Percentiles rank a stretch among this genome's conserved stretches.
Conservation (phyloP, 108 stramenopile species). For the Cyclotella cryptica region DNA sequence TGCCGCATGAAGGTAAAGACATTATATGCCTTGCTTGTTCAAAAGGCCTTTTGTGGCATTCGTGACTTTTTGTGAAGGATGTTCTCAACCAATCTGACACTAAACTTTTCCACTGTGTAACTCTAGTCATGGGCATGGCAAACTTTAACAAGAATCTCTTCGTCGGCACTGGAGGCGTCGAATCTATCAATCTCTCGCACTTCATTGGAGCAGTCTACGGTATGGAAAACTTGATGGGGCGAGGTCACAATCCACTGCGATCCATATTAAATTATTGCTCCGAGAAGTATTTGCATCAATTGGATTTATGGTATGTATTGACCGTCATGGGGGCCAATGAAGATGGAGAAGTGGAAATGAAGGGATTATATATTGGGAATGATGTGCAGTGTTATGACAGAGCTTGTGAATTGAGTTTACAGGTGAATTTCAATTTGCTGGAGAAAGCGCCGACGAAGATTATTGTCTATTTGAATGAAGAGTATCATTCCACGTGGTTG, state of each 20-base stretch:
- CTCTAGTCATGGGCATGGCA: slow-evolving; percentile 93
- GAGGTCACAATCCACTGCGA: slow-evolving; percentile 89
- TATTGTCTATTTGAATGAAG: slow-evolving; percentile 90
- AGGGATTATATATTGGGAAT: slow-evolving; percentile 92
- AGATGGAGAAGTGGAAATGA: slow-evolving; percentile 68
- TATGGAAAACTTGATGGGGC: slow-evolving; percentile 97
- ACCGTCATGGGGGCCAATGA: slow-evolving; percentile 84
- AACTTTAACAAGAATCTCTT: slow-evolving; percentile 97
- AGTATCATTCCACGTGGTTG: slow-evolving; percentile 97
- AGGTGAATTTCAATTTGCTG: slow-evolving; percentile 92
- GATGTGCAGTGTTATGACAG: slow-evolving; percentile 87
- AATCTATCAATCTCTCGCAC: slow-evolving; percentile 94
- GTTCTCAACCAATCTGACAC: too few species aligned
- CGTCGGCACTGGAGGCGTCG: slow-evolving; percentile 89
- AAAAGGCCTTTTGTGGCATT: neutral
- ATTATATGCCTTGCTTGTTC: neutral
- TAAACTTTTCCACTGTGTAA: too few species aligned
- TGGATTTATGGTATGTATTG: slow-evolving; percentile 90
- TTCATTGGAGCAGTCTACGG: slow-evolving; percentile 98
- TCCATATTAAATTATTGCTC: slow-evolving; percentile 90
- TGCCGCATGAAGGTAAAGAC: slow-evolving; percentile 28
- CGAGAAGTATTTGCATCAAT: slow-evolving; percentile 67
- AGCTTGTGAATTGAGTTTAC: slow-evolving; percentile 88
- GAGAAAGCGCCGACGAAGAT: slow-evolving; percentile 79
- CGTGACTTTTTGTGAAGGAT: slow-evolving; percentile 53